These are phyloP conservation scores for Aspergillus avenaceus DNA, from an alignment of 495 filamentous ascomycete species.

Conservation along the genomic window DNA sequence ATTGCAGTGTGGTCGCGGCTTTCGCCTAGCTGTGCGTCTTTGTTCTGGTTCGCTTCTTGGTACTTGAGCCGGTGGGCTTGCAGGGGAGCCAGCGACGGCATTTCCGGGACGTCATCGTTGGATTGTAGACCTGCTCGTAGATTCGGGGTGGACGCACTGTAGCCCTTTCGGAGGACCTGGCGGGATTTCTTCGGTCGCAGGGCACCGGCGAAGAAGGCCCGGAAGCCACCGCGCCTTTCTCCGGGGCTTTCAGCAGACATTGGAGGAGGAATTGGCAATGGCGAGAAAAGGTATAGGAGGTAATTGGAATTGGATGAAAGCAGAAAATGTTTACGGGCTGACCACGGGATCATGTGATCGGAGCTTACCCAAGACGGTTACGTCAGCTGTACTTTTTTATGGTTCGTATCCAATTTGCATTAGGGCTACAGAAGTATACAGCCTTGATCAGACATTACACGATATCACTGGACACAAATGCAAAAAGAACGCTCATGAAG, in stretches of 20 bases:
- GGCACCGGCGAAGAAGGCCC: slow-evolving; percentile 31
- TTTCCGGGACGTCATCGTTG: slow-evolving; percentile 29
- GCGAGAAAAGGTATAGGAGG: not conserved
- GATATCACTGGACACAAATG: not conserved
- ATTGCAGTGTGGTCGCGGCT: slow-evolving; percentile 44
- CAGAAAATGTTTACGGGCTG: no score
- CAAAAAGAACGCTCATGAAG: slow-evolving; percentile 2
- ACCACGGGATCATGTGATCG: no score
- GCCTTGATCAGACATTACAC: slow-evolving; percentile 9
- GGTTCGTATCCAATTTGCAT: slow-evolving; percentile 1
- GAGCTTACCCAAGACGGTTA: no score
- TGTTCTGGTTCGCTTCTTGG: slow-evolving; percentile 19
- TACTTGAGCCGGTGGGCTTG: slow-evolving; percentile 40
- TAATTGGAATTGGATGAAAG: not conserved
- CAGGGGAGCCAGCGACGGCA: slow-evolving; percentile 35
- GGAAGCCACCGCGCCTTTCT: slow-evolving; percentile 27
- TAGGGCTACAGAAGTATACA: slow-evolving; percentile 6
- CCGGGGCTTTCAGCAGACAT: slow-evolving; percentile 38
- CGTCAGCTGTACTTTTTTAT: no score
- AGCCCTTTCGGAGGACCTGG: slow-evolving; percentile 40
- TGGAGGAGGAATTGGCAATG: slow-evolving; percentile 3
- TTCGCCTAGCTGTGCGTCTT: slow-evolving; percentile 48
- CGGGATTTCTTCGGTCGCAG: slow-evolving; percentile 45
- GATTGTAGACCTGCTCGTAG: slow-evolving; percentile 15
- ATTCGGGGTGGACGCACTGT: slow-evolving; percentile 29